phyloP scores from a whole-genome alignment of 2,329 filamentous ascomycete species.

The Colletotrichum incanum region DNA sequence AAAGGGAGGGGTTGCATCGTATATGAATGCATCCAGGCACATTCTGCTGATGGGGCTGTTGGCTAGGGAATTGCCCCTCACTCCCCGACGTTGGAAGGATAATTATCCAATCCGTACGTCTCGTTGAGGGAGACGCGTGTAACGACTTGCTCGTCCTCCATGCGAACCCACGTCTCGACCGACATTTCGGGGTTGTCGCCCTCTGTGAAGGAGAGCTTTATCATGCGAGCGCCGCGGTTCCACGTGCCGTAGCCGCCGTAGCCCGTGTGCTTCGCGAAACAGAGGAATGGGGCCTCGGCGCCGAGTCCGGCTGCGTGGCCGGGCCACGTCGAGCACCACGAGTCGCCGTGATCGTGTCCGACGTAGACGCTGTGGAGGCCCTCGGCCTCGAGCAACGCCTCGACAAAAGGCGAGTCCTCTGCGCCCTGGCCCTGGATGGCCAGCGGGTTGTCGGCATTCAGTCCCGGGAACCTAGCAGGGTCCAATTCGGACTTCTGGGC shows the following conservation, averaged over 20 bases:
- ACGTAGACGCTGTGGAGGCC: constrained; percentile 66
- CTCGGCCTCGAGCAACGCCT: constrained; percentile 62
- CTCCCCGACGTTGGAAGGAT: constrained; percentile 53
- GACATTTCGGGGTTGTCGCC: constrained; percentile 56
- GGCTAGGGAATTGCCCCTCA: constrained; percentile 5
- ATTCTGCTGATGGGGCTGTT: background rate
- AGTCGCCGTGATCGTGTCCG: constrained; percentile 71
- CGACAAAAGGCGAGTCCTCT: constrained; percentile 67
- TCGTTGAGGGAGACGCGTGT: constrained; percentile 70
- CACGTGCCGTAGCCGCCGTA: constrained; percentile 80
- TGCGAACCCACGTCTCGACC: constrained; percentile 73
- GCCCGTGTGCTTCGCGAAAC: constrained; percentile 77
- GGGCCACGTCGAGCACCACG: constrained; percentile 59
- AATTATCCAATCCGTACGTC: constrained; percentile 72
- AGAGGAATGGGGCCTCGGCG: constrained; percentile 58
- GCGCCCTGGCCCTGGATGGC: constrained; percentile 52
- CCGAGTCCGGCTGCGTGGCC: constrained; percentile 38
- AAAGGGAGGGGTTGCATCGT: constrained; percentile 6
- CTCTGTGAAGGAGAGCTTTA: constrained; percentile 42
- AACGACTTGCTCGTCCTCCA: constrained; percentile 69
- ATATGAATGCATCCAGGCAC: background rate
- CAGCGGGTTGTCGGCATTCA: constrained; percentile 48
- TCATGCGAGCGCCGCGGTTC: constrained; percentile 69
- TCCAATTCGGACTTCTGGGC: constrained; percentile 46
- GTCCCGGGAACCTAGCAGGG: constrained; percentile 54